phyloP scores from a whole-genome alignment of 1,139 yeast species.

The Pichia sp. region DNA sequence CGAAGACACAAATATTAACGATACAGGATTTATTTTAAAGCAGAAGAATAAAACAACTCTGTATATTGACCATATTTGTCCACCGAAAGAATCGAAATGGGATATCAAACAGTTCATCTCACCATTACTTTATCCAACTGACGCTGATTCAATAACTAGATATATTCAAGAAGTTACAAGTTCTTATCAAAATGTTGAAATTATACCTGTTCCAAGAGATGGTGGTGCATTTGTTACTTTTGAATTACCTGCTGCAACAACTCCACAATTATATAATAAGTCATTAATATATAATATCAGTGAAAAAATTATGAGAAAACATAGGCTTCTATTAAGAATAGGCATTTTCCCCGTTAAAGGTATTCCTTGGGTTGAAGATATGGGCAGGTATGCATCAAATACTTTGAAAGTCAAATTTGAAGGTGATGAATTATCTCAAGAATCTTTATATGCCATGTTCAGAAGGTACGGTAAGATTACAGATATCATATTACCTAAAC shows the following conservation, averaged over 20 bases:
- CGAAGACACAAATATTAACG: conserved; percentile 42
- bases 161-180: conserved; percentile 23
- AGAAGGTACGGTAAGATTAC: conserved; percentile 81
- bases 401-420: conserved; percentile 62
- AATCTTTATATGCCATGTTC: conserved; percentile 71
- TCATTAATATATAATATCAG: conserved; percentile 45
- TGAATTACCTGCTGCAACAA: conserved; percentile 45
- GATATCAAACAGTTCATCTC: conserved; percentile 25
- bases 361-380: conserved; percentile 92
- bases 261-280: conserved; percentile 45
- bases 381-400: conserved; percentile 65
- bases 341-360: conserved; percentile 73
- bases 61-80: conserved; percentile 48
- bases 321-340: conserved; percentile 35
- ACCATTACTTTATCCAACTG: conserved; percentile 21
- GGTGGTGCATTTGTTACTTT: conserved; percentile 92
- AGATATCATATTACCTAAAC: conserved; percentile 57
- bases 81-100: conserved; percentile 33
- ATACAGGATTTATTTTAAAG: conserved; percentile 55
- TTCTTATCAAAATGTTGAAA: conserved; percentile 26
- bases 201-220: conserved; percentile 70
- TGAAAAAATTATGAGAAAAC: conserved; percentile 24
- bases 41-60: conserved; percentile 47
- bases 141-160: conserved; percentile 23
- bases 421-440: conserved; percentile 73